Base-by-base conservation (phyloP, 495 filamentous ascomycete genomes). In the Daldinia vernicosa region DNA sequence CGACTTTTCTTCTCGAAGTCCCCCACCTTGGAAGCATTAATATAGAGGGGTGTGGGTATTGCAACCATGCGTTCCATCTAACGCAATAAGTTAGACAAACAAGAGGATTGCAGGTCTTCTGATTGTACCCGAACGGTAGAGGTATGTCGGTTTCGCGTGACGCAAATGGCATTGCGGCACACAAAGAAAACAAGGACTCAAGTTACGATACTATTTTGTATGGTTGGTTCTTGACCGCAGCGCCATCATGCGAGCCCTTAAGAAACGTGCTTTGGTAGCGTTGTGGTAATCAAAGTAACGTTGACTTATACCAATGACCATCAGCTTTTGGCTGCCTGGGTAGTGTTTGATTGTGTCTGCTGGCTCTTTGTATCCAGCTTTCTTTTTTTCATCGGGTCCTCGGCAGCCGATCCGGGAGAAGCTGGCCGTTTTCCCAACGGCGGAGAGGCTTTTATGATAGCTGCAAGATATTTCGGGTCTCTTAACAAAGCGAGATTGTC, bases 351-450 rank as follows among this genome's bases (percentile, higher is more conserved):
- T 43, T 7, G 15, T 51, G 47, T 51, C 6, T 53, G 50, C 27
- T 66, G 62, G 17, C 33, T 60, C 32, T 59, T 60, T 3, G 59
- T n/a, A 6, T 32, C 35, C 32, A 73, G 19, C 52, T 63, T 69
- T 22, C 65, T 60, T 26, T 64, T 73, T 66, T 73, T 73, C 14
- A 33, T 19, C 28, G 40, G 30, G 4, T 66, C 65, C 0, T 72
- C 60, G 3, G 54, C 30, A 4, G 61, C 14, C 17, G 66, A 43
- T 0, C 26, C 51, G 1, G 70, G 61, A 17, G 70, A 69, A 17
- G 47, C 24, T 19, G 19, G 54, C 28, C 56, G 28, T 64, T 62
- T 72, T 55, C 59, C 61, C 43, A 56, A 51, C 40, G 32, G 11
- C 6, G 30, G 24, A 17, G 53, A 12, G 8, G 35, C 8, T 28